Evolutionary conservation across 225 moss, liverwort and hornwort genomes (phyloP), one percentile per base, ranked within the genome.

Genomic region (Thuidium tamariscinum): DNA sequence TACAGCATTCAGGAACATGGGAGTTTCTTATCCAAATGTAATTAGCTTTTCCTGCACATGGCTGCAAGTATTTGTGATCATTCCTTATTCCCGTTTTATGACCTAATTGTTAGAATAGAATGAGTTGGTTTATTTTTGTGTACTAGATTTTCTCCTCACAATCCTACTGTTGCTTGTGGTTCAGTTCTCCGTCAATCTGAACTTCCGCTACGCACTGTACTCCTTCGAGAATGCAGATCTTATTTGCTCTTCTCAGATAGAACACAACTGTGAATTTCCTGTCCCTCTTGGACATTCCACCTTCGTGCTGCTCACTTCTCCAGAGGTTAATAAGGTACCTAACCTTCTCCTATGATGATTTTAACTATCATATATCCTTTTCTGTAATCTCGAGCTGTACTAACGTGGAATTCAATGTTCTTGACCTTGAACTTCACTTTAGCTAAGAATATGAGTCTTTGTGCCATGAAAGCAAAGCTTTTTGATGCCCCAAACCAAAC

Each of bases 231-330:
- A 85, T 25, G 88, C 91, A 30, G 72, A 66, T 67, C 4, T 83
- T 37, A 46, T 82, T 30, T 93, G 91, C 61, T 93, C 93, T 85
- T 86, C 87, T 87, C 80, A 83, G 80, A 23, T 88, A 41, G 77
- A 82, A n/a, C 80, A 85, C 70, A 79, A 60, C 71, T 93, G 93
- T 86, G 52, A 87, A 73, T 91, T 91, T 80, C 85, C 88, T 83
- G 85, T 93, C 36, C 59, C 88, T 26, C 79, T 93, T 65, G 89
- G 91, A 70, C 84, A 44, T 80, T 89, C 91, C 56, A 88, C 87
- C 34, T 89, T 79, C 62, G 90, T 93, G 80, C 85, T 93, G 76
- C 48, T 93, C 56, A 84, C 80, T 41, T 90, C 93, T 83, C 93
- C 93, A 52, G n/a, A 59, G 82, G 85, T 87, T 44, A 85, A 89